These are phyloP conservation scores for Cytospora schulzeri DNA, from an alignment of 2,329 filamentous ascomycete species.

Conservation along the genomic window DNA sequence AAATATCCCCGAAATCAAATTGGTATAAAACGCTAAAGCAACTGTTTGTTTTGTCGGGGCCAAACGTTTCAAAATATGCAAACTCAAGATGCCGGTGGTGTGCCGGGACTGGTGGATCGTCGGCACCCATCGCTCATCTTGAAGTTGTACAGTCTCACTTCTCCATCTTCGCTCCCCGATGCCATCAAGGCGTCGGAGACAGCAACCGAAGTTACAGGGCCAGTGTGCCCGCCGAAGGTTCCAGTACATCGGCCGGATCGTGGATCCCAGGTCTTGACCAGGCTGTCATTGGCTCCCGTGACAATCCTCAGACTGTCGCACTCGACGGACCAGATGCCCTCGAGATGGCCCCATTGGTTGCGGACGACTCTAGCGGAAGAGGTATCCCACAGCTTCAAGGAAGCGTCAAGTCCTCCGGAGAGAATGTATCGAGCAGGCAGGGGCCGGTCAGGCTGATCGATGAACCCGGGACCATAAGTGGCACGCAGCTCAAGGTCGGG, in stretches of 20 bases:
- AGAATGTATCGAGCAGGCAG: conserved; percentile 88
- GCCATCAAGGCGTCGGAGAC: conserved; percentile 88
- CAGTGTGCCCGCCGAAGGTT: conserved; percentile 87
- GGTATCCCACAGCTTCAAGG: conserved; percentile 91
- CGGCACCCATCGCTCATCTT: conserved; percentile 38
- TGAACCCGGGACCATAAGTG: conserved; percentile 64
- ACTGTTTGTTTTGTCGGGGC: background rate
- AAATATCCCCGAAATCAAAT: conserved; percentile 8
- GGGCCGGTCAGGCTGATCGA: conserved; percentile 61
- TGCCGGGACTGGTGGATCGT: conserved; percentile 25
- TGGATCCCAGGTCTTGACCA: conserved; percentile 95
- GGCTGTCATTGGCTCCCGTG: conserved; percentile 87
- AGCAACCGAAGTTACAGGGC: conserved; percentile 90
- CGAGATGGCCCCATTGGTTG: conserved; percentile 94
- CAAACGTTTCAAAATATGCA: background rate
- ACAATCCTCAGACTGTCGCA: conserved; percentile 88
- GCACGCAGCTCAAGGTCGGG: conserved; percentile 50
- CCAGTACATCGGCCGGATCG: conserved; percentile 87
- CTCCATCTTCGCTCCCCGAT: conserved; percentile 90
- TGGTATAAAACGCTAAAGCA: conserved; percentile 21
- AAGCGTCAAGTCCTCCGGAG: conserved; percentile 87
- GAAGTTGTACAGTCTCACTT: conserved; percentile 84
- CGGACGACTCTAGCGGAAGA: conserved; percentile 78
- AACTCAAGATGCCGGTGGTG: conserved; percentile 3
- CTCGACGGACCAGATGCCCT: conserved; percentile 91